Evolutionary conservation across 2,329 filamentous ascomycete species (phyloP).

Genomic region (Exophiala spinifera): DNA sequence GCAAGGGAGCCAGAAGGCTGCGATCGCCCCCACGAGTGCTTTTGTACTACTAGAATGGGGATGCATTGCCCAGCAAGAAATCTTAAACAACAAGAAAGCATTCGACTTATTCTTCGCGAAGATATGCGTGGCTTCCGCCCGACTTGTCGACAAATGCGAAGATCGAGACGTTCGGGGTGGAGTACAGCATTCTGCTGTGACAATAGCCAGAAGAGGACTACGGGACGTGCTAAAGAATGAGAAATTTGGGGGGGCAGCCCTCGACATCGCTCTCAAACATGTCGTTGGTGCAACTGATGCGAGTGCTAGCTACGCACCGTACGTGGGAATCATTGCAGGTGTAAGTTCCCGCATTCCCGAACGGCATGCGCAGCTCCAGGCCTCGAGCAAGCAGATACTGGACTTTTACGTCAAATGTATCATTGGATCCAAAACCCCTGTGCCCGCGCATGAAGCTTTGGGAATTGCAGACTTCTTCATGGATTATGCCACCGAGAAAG

Average conservation of each 20-base stretch:
- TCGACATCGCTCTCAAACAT: slow-evolving; percentile 61
- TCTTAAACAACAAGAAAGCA: slow-evolving; percentile 58
- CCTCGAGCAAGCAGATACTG: slow-evolving; percentile 69
- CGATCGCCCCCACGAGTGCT: slow-evolving; percentile 73
- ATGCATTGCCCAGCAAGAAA: slow-evolving; percentile 70
- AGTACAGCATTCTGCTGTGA: slow-evolving; percentile 69
- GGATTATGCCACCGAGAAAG: slow-evolving; percentile 68
- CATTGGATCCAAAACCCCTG: slow-evolving; percentile 68
- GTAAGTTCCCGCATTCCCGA: slow-evolving; percentile 71
- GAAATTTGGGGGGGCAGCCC: slow-evolving; percentile 56
- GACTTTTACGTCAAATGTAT: slow-evolving; percentile 83
- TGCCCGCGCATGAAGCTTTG: slow-evolving; percentile 69
- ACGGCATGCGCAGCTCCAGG: slow-evolving; percentile 61
- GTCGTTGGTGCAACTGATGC: slow-evolving; percentile 67
- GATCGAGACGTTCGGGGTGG: slow-evolving; percentile 61
- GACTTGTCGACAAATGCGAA: slow-evolving; percentile 74
- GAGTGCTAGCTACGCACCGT: slow-evolving; percentile 66
- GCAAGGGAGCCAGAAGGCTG: slow-evolving; percentile 70
- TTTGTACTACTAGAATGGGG: slow-evolving; percentile 93
- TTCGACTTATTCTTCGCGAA: slow-evolving; percentile 57
- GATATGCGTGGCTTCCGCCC: slow-evolving; percentile 66
- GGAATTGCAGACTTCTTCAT: slow-evolving; percentile 80
- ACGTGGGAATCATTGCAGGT: slow-evolving; percentile 83
- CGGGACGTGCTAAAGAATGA: slow-evolving; percentile 66
- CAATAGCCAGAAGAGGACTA: slow-evolving; percentile 75